Evolutionary conservation across 2,329 filamentous ascomycete species (phyloP).

Genomic region (Venturia aucupariae): DNA sequence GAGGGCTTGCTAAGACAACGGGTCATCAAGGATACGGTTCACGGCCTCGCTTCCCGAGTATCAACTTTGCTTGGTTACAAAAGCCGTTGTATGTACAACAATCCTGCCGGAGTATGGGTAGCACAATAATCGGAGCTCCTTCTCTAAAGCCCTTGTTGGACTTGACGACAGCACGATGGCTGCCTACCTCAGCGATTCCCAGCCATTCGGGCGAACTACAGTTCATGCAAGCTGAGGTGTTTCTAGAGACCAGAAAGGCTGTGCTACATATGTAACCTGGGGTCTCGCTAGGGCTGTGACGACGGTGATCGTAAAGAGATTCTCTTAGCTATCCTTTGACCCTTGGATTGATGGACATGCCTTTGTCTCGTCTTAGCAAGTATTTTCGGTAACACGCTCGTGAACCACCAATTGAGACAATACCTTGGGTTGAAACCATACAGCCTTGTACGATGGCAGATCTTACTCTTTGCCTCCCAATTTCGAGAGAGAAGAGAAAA

Average conservation of each 20-base stretch:
- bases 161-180: background rate
- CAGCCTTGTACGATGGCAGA: background rate
- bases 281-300: background rate
- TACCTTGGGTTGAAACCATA: background rate
- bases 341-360: background rate
- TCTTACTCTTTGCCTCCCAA: background rate
- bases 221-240: slow-evolving; percentile 11
- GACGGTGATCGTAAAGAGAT: background rate
- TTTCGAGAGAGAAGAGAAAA: background rate
- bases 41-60: background rate
- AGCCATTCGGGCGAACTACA: slow-evolving; percentile 8
- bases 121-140: background rate
- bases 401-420: background rate
- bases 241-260: background rate
- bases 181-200: background rate
- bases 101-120: background rate
- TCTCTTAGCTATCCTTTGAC: background rate
- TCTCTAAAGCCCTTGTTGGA: background rate
- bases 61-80: background rate
- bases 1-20: background rate
- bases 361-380: background rate
- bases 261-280: background rate
- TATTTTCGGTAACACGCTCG: background rate
- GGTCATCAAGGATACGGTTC: background rate
- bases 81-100: slow-evolving; percentile 1